These are phyloP conservation scores for Canna indica DNA, from an alignment of 176 grass and related monocot genomes.

Conservation along the genomic window DNA sequence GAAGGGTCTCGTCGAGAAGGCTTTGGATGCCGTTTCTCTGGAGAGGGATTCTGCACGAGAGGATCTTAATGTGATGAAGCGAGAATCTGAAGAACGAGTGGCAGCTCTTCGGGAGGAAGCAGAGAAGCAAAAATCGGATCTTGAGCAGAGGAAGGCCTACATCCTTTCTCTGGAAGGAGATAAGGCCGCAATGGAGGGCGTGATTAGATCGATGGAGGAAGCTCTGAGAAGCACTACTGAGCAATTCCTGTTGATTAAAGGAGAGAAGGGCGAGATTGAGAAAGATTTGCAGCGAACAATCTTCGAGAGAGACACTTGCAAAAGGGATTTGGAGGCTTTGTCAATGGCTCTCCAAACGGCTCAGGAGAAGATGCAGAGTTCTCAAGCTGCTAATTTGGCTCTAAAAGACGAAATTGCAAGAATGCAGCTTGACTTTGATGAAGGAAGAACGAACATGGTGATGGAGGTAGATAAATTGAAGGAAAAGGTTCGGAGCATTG, in stretches of 20 bases:
- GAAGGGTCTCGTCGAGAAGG: constrained; percentile 3
- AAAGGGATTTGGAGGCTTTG: neutral
- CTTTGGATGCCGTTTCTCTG: neutral
- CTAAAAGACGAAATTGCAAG: neutral
- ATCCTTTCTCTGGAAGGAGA: neutral
- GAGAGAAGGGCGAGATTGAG: neutral
- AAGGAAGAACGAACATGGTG: neutral
- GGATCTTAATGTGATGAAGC: neutral
- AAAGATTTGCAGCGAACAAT: neutral
- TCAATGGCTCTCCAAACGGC: neutral
- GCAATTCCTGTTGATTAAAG: neutral
- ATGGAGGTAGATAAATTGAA: neutral
- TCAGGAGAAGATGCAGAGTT: neutral
- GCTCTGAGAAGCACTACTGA: neutral
- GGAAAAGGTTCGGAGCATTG: neutral
- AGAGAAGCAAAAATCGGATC: neutral
- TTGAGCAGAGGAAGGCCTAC: neutral
- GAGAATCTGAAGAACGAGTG: neutral
- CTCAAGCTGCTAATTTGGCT: neutral
- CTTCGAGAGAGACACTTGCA: neutral
- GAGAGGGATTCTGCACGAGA: neutral
- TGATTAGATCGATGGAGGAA: neutral
- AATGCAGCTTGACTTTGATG: neutral
- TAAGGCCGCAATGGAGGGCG: neutral
- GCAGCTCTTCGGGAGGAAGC: constrained; percentile 16